Evolutionary conservation across 2,329 filamentous ascomycete genomes (phyloP).

Genomic region (Hansfordia pulvinata): DNA sequence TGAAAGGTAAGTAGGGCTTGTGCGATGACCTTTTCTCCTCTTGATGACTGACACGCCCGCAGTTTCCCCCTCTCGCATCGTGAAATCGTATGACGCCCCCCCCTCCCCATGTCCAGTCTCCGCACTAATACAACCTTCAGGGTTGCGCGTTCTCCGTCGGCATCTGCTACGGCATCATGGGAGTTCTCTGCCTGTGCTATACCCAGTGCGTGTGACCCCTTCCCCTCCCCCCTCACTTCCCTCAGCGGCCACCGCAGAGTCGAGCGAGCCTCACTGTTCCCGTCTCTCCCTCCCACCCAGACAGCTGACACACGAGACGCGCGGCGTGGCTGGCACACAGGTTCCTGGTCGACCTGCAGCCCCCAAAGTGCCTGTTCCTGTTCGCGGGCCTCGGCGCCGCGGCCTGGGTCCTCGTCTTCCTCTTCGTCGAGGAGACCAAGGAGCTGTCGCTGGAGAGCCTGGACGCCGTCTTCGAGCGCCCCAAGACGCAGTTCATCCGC

Average conservation of each 20-base stretch:
- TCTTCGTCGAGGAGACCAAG: constrained; percentile 29
- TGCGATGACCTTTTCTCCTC: neutral
- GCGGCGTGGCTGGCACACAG: too few relatives aligned
- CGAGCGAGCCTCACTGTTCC: constrained; percentile 12
- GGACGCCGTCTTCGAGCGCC: constrained; percentile 22
- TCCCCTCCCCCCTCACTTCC: constrained; percentile 6
- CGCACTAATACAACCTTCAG: constrained; percentile 6
- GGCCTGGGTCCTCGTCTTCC: constrained; percentile 29
- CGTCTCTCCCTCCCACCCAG: too few relatives aligned
- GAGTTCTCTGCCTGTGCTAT: constrained; percentile 28
- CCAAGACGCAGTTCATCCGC: constrained; percentile 22
- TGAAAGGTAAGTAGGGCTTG: constrained; percentile 16
- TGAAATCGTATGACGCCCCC: constrained; percentile 20
- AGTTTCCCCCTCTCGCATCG: constrained; percentile 34
- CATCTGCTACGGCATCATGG: constrained; percentile 32
- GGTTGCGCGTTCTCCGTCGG: constrained; percentile 32
- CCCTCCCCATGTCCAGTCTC: neutral
- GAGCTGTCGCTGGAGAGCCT: constrained; percentile 24
- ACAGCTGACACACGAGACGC: too few relatives aligned
- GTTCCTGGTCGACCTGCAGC: too few relatives aligned
- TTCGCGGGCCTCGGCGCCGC: constrained; percentile 32
- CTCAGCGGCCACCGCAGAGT: constrained; percentile 9
- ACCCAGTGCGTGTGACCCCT: constrained; percentile 14
- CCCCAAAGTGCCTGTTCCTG: too few relatives aligned
- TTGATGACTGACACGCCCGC: constrained; percentile 2